phyloP scores from a whole-genome alignment of 306 rosid species.

The Vigna hirtella region DNA sequence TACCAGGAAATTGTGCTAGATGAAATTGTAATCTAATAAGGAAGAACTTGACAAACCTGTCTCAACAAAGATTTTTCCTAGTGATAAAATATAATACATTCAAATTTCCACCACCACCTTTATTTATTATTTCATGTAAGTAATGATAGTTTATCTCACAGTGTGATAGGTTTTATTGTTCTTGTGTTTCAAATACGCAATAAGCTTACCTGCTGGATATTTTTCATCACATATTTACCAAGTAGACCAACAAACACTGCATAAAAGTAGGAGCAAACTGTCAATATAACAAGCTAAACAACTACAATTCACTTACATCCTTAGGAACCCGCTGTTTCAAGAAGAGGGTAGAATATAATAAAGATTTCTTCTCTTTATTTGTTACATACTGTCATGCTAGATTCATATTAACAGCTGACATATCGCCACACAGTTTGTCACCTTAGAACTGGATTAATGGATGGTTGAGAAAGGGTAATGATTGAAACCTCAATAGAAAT shows the following conservation, averaged over 20 bases:
- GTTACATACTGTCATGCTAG: neutral
- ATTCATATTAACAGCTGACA: neutral
- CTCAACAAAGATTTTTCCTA: too few species aligned
- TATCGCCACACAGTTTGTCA: neutral
- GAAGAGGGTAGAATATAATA: neutral
- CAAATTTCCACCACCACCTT: conserved; percentile 2
- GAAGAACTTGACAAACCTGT: too few species aligned
- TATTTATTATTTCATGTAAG: neutral
- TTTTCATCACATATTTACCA: conserved; percentile 49
- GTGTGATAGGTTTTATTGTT: neutral
- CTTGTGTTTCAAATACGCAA: conserved; percentile 12
- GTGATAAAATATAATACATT: neutral
- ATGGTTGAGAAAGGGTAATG: neutral
- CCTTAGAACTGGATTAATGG: neutral
- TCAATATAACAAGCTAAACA: conserved; percentile 15
- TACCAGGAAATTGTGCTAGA: too few species aligned
- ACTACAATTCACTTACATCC: conserved; percentile 1
- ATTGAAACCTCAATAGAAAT: neutral
- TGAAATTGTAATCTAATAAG: too few species aligned
- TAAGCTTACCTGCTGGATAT: conserved; percentile 48
- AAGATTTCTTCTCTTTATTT: neutral
- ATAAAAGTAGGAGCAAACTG: conserved; percentile 20
- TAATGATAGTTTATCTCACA: neutral
- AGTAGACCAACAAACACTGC: conserved; percentile 53
- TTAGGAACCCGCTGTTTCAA: neutral